Percentiles rank a stretch among this genome's conserved stretches.
These are phyloP conservation scores for Rosa lucieae DNA, from an alignment of 306 rosid genomes.

Conservation along the genomic window DNA sequence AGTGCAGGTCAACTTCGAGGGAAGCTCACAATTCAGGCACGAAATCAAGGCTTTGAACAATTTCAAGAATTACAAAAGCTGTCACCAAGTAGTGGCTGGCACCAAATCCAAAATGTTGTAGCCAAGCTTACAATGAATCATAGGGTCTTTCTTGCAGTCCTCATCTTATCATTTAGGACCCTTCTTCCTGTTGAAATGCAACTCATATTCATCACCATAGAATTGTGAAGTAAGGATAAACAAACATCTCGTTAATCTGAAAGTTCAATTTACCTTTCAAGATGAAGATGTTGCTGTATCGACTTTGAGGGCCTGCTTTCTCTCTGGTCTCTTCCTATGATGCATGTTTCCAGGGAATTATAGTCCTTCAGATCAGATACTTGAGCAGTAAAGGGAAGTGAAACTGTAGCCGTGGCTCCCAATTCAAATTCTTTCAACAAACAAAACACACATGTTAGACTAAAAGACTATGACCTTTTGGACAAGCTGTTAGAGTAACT, in stretches of 20 bases:
- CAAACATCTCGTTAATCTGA: constrained; percentile 10
- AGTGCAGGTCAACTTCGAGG: constrained; percentile 16
- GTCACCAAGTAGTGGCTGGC: constrained; percentile 16
- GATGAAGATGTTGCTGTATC: constrained; percentile 41
- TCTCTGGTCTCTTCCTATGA: constrained; percentile 37
- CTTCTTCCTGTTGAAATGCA: constrained; percentile 31
- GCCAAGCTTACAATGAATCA: constrained; percentile 31
- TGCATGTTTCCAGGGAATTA: constrained; percentile 37
- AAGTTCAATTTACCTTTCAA: constrained; percentile 37
- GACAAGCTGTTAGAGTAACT: background rate
- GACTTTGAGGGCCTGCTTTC: constrained; percentile 34
- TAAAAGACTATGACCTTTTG: background rate
- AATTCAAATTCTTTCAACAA: constrained; percentile 31
- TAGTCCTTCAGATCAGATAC: constrained; percentile 32
- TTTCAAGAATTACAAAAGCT: constrained; percentile 19
- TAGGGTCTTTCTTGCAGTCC: constrained; percentile 30
- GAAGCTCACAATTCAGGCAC: constrained; percentile 15
- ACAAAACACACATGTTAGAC: constrained; percentile 6
- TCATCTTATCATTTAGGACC: constrained; percentile 29
- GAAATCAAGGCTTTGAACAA: constrained; percentile 15
- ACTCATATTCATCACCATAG: background rate
- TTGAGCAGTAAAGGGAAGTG: constrained; percentile 40
- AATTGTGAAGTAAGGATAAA: background rate
- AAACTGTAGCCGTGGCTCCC: constrained; percentile 18
- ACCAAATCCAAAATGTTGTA: constrained; percentile 32